Base-by-base conservation (phyloP, 2,329 filamentous ascomycete genomes). In the Aspergillus costaricaensis region DNA sequence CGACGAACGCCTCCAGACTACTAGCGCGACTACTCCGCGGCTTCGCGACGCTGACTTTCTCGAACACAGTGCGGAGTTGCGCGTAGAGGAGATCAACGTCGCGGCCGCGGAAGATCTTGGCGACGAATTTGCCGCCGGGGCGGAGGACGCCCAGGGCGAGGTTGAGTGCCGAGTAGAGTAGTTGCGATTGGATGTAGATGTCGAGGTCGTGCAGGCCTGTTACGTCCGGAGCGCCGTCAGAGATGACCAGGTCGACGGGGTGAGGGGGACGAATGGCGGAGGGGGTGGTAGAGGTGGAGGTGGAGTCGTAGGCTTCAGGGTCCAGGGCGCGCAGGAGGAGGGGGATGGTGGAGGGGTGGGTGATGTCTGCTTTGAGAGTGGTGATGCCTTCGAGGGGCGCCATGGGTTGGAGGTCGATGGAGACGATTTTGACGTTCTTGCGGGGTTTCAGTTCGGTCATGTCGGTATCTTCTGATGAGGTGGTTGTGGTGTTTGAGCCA, bases 1-100 rank as follows among this genome's bases (percentile, higher is more conserved):
- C 94, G 50, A 99, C 91, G 68, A 99, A 99, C 0, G 95, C 94
- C 76, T 99, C 95, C 19, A 99, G 88, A 76, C 92, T 96, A 77
- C 94, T 98, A 1, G 94, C 95, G n/a, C 95, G 86, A 71, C 92
- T 96, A 64, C 92, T 96, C 57, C 95, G 83, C 2, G 95, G 95
- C 80, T 99, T 99, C 12, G 95, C 93, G 15, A 98, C 92, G 21
- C 91, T 86, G 44, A 99, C 95, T 57, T 86, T 82, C 66, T 90
- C 86, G 68, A 99, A 99, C 57, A 98, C 92, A 19, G 94, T 86
- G 74, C 93, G 95, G 56, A 99, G 85, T 75, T 99, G 95, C 2
- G 92, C 92, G 72, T 95, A 98, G 8, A 99, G 85, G 23, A 98
- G 82, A 72, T 98, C 95, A n/a, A 98, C 93, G 70, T 98, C 95